These are phyloP conservation scores for Fusarium tanahbumbuense DNA, from an alignment of 2,329 filamentous ascomycete species.

Conservation along the genomic window DNA sequence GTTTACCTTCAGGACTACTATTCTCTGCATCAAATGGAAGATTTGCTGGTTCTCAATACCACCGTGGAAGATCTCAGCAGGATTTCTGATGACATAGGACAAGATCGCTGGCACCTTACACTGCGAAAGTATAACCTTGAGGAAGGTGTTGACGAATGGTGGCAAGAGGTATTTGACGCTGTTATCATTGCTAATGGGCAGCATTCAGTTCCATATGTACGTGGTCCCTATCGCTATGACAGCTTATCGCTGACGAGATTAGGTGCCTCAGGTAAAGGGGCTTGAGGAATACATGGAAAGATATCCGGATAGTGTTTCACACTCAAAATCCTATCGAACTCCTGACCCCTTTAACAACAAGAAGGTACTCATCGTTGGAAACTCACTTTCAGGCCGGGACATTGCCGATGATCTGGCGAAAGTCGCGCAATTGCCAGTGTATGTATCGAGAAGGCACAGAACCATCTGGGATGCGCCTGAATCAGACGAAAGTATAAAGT, in stretches of 20 bases:
- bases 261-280: background rate
- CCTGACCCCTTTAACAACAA: background rate
- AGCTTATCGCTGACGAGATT: background rate
- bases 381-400: background rate
- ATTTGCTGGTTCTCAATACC: background rate
- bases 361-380: background rate
- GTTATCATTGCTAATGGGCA: background rate
- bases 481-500: background rate
- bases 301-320: background rate
- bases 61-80: background rate
- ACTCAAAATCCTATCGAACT: background rate
- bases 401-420: background rate
- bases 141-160: background rate
- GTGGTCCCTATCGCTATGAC: background rate
- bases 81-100: background rate
- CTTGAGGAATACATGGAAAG: background rate
- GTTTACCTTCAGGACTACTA: background rate
- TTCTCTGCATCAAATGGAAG: background rate
- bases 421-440: background rate
- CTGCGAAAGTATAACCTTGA: background rate
- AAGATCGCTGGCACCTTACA: background rate
- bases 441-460: background rate
- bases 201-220: background rate
- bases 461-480: background rate
- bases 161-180: background rate